Conservation (phyloP, 2,329 filamentous ascomycete genomes). For the Cladosporium sp. region DNA sequence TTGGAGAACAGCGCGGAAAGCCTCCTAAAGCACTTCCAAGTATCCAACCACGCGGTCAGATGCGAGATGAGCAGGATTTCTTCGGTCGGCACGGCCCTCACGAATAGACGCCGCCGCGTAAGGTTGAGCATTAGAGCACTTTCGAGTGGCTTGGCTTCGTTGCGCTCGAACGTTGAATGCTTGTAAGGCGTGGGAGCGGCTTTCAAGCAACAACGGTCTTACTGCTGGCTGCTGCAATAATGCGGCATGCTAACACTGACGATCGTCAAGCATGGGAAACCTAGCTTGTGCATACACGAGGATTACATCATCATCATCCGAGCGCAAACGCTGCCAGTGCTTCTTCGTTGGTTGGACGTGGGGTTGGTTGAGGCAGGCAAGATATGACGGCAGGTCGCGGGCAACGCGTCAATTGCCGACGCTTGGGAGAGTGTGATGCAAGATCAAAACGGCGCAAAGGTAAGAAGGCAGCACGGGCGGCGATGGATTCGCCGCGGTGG, state of each 20-base stretch:
- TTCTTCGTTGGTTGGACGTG: not conserved
- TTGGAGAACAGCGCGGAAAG: not conserved
- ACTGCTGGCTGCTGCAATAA: not conserved
- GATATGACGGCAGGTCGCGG: not conserved
- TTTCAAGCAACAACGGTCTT: not conserved
- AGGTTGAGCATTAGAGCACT: conserved; percentile 6
- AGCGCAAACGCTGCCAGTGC: conserved; percentile 11
- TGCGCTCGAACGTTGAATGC: conserved; percentile 10
- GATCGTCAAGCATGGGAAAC: not conserved
- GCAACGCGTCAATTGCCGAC: conserved; percentile 6
- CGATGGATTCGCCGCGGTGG: not conserved
- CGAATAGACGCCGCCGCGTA: not conserved
- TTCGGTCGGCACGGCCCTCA: conserved; percentile 5
- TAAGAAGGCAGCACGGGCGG: not conserved
- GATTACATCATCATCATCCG: not conserved
- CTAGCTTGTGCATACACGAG: not conserved
- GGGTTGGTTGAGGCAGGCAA: not conserved
- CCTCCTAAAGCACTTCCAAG: not conserved
- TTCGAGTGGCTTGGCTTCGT: not conserved
- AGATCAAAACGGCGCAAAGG: not conserved
- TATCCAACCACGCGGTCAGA: not conserved
- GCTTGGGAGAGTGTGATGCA: not conserved
- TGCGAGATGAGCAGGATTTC: conserved; percentile 2
- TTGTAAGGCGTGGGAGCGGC: not conserved
- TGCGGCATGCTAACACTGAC: not conserved